Base-by-base conservation (phyloP, 106 monocot genomes). In the Cymbidium sinense region DNA sequence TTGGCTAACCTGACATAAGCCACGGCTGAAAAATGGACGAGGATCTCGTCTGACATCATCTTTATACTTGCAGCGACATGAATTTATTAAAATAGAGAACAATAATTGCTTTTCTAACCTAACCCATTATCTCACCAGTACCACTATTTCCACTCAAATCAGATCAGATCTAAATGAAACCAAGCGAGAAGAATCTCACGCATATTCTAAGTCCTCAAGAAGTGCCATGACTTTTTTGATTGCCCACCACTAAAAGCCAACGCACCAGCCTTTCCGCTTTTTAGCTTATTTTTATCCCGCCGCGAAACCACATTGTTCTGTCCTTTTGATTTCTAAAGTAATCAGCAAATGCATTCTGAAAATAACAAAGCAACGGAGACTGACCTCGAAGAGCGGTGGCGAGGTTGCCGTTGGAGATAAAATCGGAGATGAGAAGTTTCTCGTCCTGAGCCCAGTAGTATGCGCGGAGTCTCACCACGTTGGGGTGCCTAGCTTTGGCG, bases 391-490 rank as follows among this genome's bases (percentile, higher is more conserved):
- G 88, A 10, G 89, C 89, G 31, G 91, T 47, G 73, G 91, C 86
- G 64, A 96, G 93, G 67, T 84, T 94, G 70, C 96, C 91, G n/a
- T 91, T 88, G 78, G 89, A 75, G 79, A 91, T 70, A 78, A 90
- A 96, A 73, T 96, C 93, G 35, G 83, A 84, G 79, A 96, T 86
- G 75, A 96, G 80, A 43, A 96, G 82, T 85, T 93, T 96, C 91
- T 96, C 93, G 43, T 91, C 91, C 11, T 64, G 81, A 8, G 96
- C 87, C 93, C 96, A 96, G 82, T 91, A 94, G 79, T 81, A 96
- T 0, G 96, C 96, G 30, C 91, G 73, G 77, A 94, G 77, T 71
- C 91, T 76, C 83, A 96, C 96, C 25, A 96, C 75, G 70, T 96
- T 96, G 18, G 83, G 88, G 69, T 96, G 96, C 34, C 82, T 67